phyloP scores from a whole-genome alignment of 768 basidiomycete genomes.

The Tylopilus felleus region DNA sequence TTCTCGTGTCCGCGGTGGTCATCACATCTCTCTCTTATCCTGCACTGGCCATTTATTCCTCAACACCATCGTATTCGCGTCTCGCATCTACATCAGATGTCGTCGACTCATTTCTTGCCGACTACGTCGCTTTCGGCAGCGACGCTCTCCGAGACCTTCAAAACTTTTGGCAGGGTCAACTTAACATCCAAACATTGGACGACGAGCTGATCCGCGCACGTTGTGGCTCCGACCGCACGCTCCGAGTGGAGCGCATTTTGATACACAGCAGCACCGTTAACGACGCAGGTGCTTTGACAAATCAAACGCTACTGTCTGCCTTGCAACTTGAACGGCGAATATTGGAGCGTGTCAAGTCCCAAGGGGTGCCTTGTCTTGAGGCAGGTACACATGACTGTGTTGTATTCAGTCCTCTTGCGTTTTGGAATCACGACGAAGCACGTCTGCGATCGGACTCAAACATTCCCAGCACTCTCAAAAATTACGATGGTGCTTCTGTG shows the following conservation, averaged over 20 bases:
- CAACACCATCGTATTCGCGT: conserved; percentile 60
- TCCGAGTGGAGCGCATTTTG: conserved; percentile 76
- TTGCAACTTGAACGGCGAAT: conserved; percentile 61
- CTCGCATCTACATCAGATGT: conserved; percentile 53
- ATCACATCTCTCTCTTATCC: conserved; percentile 89
- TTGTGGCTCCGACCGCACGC: conserved; percentile 63
- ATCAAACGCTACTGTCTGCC: conserved; percentile 58
- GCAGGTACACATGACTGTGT: conserved; percentile 55
- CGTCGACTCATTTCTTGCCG: conserved; percentile 59
- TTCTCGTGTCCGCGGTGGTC: conserved; percentile 82
- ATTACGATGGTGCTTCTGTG: conserved; percentile 50
- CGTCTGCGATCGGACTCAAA: conserved; percentile 50
- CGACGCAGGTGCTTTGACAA: conserved; percentile 52
- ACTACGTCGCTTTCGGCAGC: conserved; percentile 49
- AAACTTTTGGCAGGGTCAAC: conserved; percentile 67
- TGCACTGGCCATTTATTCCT: conserved; percentile 81
- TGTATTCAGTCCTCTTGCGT: conserved; percentile 67
- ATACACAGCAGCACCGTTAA: conserved; percentile 50
- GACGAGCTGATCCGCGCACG: conserved; percentile 70
- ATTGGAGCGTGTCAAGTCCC: conserved; percentile 41
- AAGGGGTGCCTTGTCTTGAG: conserved; percentile 52
- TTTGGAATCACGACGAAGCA: conserved; percentile 66
- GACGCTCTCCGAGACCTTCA: conserved; percentile 61
- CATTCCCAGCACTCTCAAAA: conserved; percentile 57
- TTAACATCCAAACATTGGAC: conserved; percentile 59